phyloP scores from a whole-genome alignment of 305 asterid species.

The Withania somnifera region DNA sequence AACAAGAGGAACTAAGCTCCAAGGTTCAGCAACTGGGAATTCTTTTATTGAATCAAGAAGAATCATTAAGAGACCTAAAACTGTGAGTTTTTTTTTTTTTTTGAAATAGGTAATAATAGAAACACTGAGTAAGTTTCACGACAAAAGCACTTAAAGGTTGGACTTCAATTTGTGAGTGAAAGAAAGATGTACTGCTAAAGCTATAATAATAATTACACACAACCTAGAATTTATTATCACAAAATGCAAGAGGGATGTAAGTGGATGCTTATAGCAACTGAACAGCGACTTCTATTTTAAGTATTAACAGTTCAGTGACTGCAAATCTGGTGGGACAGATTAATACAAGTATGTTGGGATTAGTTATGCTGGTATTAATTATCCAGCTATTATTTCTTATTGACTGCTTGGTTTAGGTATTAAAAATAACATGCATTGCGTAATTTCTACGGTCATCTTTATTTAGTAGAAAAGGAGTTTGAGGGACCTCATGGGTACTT shows the following conservation, averaged over 20 bases:
- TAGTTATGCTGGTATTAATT: no score
- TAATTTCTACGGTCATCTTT: no score
- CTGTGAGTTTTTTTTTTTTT: neutral
- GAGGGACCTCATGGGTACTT: no score
- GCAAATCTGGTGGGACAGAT: neutral
- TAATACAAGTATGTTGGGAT: neutral
- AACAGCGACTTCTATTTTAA: neutral
- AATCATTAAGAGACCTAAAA: neutral
- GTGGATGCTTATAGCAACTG: neutral
- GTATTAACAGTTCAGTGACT: neutral
- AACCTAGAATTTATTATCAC: neutral
- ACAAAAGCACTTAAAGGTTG: neutral
- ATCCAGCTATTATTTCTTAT: no score
- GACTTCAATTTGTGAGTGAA: neutral
- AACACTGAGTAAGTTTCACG: neutral
- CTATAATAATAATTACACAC: neutral
- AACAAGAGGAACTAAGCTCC: neutral
- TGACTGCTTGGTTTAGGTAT: no score
- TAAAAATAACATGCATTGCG: no score
- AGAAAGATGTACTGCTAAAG: neutral
- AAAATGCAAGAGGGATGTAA: neutral
- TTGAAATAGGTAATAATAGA: no score
- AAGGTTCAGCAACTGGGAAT: neutral
- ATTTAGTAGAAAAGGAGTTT: no score
- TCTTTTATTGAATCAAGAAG: neutral